These are phyloP conservation scores for Alloascoidea africana DNA, from an alignment of 805 yeast species.

Conservation along the genomic window DNA sequence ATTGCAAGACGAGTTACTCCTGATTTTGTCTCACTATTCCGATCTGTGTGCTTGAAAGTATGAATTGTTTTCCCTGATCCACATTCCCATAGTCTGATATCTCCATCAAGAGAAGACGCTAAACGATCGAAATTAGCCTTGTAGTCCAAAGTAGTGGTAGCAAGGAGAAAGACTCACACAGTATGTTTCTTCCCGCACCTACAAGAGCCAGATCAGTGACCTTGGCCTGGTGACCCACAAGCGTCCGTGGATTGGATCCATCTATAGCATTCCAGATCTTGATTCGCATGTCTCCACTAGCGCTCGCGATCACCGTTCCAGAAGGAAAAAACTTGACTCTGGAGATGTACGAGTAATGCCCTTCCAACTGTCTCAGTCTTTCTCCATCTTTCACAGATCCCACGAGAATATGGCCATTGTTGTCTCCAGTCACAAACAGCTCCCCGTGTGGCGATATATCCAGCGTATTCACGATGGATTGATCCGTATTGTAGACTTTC, in stretches of 20 bases:
- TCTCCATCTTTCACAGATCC: constrained; percentile 7
- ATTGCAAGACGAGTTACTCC: constrained; percentile 1
- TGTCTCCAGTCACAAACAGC: constrained; percentile 19
- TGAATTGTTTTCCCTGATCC: constrained; percentile 33
- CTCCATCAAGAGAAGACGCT: constrained; percentile 24
- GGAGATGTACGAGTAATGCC: constrained; percentile 35
- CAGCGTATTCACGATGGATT: constrained; percentile 16
- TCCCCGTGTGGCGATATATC: constrained; percentile 19
- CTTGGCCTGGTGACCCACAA: constrained; percentile 31
- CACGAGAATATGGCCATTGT: constrained; percentile 19
- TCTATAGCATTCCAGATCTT: constrained; percentile 43
- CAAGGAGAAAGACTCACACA: constrained; percentile 32
- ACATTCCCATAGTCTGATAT: constrained; percentile 55
- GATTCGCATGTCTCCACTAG: constrained; percentile 42
- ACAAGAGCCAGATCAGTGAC: constrained; percentile 35
- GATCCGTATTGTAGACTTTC: constrained; percentile 2
- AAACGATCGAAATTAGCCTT: constrained; percentile 2
- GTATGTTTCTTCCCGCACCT: constrained; percentile 53
- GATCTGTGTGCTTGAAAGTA: constrained; percentile 22
- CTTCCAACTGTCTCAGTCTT: constrained; percentile 16
- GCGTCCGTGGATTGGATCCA: constrained; percentile 33
- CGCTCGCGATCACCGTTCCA: constrained; percentile 40
- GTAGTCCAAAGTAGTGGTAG: background rate
- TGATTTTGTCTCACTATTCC: constrained; percentile 10
- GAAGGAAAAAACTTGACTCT: constrained; percentile 43